Evolutionary conservation across 371 early-diverging fungal genomes (phyloP).

Genomic region (Umbelopsis sp.): DNA sequence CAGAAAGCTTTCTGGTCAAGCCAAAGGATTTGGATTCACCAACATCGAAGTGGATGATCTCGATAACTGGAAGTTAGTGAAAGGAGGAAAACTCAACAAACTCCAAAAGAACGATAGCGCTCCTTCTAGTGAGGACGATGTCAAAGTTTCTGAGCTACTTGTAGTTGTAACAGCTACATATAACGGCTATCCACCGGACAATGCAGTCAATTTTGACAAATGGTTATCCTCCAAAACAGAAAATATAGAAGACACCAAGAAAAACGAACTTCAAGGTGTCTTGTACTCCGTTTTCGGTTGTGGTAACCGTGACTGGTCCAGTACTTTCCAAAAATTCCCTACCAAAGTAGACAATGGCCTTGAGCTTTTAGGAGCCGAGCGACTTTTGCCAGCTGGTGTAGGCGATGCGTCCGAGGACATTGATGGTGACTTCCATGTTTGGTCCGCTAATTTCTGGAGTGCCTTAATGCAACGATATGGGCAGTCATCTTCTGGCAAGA

Average conservation of each 20-base stretch:
- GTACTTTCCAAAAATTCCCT: conserved; percentile 63
- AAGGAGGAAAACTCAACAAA: conserved; percentile 36
- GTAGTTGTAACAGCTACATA: conserved; percentile 8
- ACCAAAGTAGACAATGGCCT: conserved; percentile 37
- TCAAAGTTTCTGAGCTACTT: conserved; percentile 1
- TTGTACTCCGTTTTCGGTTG: conserved; percentile 43
- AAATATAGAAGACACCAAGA: conserved; percentile 1
- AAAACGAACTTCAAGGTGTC: conserved; percentile 17
- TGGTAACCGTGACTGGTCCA: conserved; percentile 21
- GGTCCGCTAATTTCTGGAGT: conserved; percentile 31
- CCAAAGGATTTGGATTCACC: conserved; percentile 50
- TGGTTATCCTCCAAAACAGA: conserved; percentile 1
- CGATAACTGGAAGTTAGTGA: conserved; percentile 53
- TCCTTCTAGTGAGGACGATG: conserved; percentile 4
- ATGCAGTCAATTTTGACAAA: neutral
- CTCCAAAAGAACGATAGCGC: conserved; percentile 32
- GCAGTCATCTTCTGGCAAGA: conserved; percentile 9
- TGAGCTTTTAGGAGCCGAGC: conserved; percentile 53
- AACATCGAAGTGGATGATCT: conserved; percentile 34
- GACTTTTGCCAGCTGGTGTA: conserved; percentile 47
- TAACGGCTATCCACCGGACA: conserved; percentile 3
- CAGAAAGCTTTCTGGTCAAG: conserved; percentile 41
- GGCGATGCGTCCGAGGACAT: conserved; percentile 58
- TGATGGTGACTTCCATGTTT: conserved; percentile 51
- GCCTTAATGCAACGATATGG: conserved; percentile 13